phyloP scores from a whole-genome alignment of 768 basidiomycete species.

The Hemileccinum rubropunctum region DNA sequence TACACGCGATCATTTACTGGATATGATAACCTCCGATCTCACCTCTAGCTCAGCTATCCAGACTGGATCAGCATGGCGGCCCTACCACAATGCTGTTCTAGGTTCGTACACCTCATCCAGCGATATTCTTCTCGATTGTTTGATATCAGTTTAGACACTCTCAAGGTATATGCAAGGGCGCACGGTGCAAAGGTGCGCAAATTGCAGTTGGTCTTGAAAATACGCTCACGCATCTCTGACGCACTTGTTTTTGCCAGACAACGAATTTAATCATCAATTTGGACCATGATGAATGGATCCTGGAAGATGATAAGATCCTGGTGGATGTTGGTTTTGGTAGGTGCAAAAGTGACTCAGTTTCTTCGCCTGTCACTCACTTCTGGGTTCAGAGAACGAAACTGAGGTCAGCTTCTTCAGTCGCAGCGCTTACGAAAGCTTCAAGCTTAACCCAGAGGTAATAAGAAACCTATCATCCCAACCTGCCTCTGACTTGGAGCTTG shows the following conservation, averaged over 20 bases:
- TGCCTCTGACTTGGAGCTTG: not conserved
- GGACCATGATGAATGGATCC: constrained; percentile 92
- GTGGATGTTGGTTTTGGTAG: constrained; percentile 73
- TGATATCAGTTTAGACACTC: constrained; percentile 58
- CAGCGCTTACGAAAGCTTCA: constrained; percentile 76
- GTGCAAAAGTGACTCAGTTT: constrained; percentile 28
- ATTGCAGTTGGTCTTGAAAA: not conserved
- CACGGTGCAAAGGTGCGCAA: constrained; percentile 83
- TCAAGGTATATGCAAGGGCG: constrained; percentile 93
- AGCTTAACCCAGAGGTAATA: constrained; percentile 77
- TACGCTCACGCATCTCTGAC: not conserved
- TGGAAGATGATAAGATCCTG: constrained; percentile 69
- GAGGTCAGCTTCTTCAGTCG: constrained; percentile 91
- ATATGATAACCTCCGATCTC: constrained; percentile 3
- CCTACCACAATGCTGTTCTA: constrained; percentile 70
- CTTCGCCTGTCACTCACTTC: not conserved
- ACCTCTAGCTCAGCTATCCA: constrained; percentile 53
- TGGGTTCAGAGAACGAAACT: constrained; percentile 81
- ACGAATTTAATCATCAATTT: constrained; percentile 98
- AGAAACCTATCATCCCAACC: not conserved
- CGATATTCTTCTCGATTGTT: not conserved
- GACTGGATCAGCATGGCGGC: constrained; percentile 81
- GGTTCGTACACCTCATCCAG: constrained; percentile 43
- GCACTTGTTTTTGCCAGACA: constrained; percentile 50
- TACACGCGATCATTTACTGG: constrained; percentile 30